Base-by-base conservation (phyloP, 75 land plant species). In the Cunninghamia lanceolata region DNA sequence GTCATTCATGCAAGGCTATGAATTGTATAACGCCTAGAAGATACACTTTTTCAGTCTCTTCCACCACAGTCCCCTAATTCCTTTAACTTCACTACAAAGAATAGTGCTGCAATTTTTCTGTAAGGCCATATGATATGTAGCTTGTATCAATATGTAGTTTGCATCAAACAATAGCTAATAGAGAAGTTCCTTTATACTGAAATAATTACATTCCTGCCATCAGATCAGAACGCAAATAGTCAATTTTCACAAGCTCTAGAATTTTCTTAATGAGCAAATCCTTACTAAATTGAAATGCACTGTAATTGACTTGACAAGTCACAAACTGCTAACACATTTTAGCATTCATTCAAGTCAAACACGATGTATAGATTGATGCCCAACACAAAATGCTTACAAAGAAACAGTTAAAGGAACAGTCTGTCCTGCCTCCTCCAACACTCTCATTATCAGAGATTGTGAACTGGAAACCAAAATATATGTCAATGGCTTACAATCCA, bases 41-140 rank as follows among this genome's bases (percentile, higher is more conserved):
- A 43, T 7, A 80, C 45, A n/a, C 47, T 45, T 80, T 80, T 80
- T n/a, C 82, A 80, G 14, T 80, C 82, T 80, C 47, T 80, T 77
- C 43, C 43, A 77, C 80, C 80, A 77, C 80, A 77, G 80, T 77
- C 45, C 21, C 40, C 80, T 77, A 28, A 80, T 80, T 42, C n/a
- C 34, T 45, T 45, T 80, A n/a, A 80, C 30, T 50, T 40, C 46
- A 13, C 13, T 30, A n/a, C 5, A 80, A 43, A 80, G n/a, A 28
- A 80, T 80, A 42, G 52, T 45, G 30, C 82, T 80, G 82, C 47
- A 80, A n/a, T 3, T 45, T 80, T 3, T 79, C 25, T 11, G 47
- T 42, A n/a, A 80, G 45, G 82, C 34, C 82, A 80, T 80, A 45
- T 73, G 75, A 73, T 73, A 3, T 42, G 16, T 80, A 45, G 82